Conservation (phyloP, 164 flowering plant genomes). For the Vitis riparia region DNA sequence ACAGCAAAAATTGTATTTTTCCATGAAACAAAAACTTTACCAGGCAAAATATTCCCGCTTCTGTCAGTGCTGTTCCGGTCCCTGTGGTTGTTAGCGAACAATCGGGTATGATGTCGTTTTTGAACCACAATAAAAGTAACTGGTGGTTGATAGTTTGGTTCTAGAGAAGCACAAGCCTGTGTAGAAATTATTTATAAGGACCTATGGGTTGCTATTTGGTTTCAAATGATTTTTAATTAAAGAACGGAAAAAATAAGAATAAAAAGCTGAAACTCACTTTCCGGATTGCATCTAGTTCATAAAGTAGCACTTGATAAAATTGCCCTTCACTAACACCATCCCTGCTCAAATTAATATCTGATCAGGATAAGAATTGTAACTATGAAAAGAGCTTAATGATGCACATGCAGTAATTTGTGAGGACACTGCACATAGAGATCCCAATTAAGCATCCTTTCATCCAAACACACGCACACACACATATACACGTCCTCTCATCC, state of each 20-base stretch:
- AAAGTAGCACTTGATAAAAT: constrained; percentile 80
- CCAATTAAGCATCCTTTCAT: not conserved
- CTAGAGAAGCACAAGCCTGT: constrained; percentile 94
- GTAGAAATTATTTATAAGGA: not conserved
- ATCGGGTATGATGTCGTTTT: constrained; percentile 87
- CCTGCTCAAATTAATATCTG: constrained; percentile 35
- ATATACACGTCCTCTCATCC: too few species aligned
- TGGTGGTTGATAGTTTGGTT: constrained; percentile 83
- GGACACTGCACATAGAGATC: not conserved
- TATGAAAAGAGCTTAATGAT: not conserved
- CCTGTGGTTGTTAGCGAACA: constrained; percentile 75
- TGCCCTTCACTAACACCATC: constrained; percentile 99
- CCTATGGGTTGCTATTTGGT: not conserved
- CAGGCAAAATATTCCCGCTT: constrained; percentile 88
- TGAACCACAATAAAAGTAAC: constrained; percentile 91
- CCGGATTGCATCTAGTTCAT: constrained; percentile 82
- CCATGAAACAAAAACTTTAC: constrained; percentile 27
- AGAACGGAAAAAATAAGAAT: not conserved
- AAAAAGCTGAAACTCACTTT: constrained; percentile 46
- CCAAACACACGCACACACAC: too few species aligned
- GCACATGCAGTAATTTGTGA: not conserved
- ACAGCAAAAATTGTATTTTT: not conserved
- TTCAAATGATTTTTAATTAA: not conserved
- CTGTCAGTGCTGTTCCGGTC: constrained; percentile 69
- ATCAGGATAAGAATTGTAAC: not conserved